Evolutionary conservation across 768 basidiomycete genomes (phyloP), one percentile per base, ranked within the genome.

Genomic region (Leccinum disarticulatum): DNA sequence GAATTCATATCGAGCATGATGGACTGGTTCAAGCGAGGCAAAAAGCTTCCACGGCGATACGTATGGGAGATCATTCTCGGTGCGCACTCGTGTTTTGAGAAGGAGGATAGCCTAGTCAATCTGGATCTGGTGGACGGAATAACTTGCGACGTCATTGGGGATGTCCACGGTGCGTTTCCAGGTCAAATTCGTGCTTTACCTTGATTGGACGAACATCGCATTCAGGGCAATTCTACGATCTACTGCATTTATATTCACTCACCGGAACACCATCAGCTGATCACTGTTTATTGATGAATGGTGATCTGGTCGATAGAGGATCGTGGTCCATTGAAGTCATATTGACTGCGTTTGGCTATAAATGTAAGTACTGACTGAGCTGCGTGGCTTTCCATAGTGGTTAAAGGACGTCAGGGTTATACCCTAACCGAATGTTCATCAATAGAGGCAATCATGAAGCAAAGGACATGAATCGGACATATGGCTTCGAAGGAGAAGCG

Each of bases 361-460:
- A 99, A 81, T 98, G 92, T 89, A 64, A 69, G 87, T 60, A 8
- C 52, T 30, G 17, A 46, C 47, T 27, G 54, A 43, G 48, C 11
- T 55, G 19, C 53, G n/a, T 38, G n/a, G 41, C 30, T 56, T 55
- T 57, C 35, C n/a, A 41, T 38, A 19, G 50, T 27, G 52, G 56
- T 61, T 66, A 66, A 64, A 55, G 30, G 43, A 56, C n/a, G 30
- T 61, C 65, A 93, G 93, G 95, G 95, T 77, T 98, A 57, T 94
- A 92, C 75, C 96, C 96, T 4, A 84, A 84, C 58, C 84, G 80
- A 59, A 92, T 98, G 81, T 96, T 83, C 73, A 85, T 99, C 71
- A 98, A 99, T 73, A 85, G 96, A 63, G 96, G 96, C 17, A 98
- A 98, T 76, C 96, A 98, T 69, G 94, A 96, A 76, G 88, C 93